Evolutionary conservation across 2,329 filamentous ascomycete species (phyloP), one percentile per base, ranked within the genome.

Genomic region (Xylaria sp.): DNA sequence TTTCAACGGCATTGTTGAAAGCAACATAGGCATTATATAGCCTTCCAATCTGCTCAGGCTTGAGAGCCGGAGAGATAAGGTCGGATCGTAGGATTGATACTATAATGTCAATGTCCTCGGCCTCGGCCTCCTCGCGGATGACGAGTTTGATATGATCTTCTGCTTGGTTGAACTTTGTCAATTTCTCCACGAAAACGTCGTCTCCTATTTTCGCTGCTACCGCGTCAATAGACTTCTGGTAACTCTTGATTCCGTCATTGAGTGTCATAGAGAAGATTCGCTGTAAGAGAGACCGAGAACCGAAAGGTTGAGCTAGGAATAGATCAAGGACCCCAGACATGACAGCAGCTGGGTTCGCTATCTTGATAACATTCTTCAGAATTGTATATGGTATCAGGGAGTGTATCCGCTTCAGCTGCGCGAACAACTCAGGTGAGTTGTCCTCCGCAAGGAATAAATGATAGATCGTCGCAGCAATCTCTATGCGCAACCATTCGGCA

Each of bases 381-480:
- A 98, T 85, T 0, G 91, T 92, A 78, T 99, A 99, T 0, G 96
- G 96, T 54, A 99, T 92, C 65, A 98, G 87, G 0, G 94, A 97
- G 79, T 99, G 96, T 62, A 98, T 98, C 70, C 93, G 90, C 82
- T 95, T 97, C 4, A 92, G 91, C 81, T 99, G 96, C 0, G 94
- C 94, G 80, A 98, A 98, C 37, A 99, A 82, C 78, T 99, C 96
- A 0, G 96, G 94, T 0, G 95, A 98, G 80, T 99, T 99, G 82
- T 99, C 96, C 80, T 99, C 96, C 6, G 96, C 96, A 54, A 99
- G 87, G 85, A 99, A 99, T 41, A 99, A 85, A 80, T 99, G 96
- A 78, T 99, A 99, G 68, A 98, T 90, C 25, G 96, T 98, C 50
- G 96, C 96, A 28, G 96, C 96, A 58, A 99, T 91, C 82, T 99